Evolutionary conservation across 768 basidiomycete species (phyloP), one percentile per base, ranked within the genome.

Genomic region (Lanmaoa rubissima): DNA sequence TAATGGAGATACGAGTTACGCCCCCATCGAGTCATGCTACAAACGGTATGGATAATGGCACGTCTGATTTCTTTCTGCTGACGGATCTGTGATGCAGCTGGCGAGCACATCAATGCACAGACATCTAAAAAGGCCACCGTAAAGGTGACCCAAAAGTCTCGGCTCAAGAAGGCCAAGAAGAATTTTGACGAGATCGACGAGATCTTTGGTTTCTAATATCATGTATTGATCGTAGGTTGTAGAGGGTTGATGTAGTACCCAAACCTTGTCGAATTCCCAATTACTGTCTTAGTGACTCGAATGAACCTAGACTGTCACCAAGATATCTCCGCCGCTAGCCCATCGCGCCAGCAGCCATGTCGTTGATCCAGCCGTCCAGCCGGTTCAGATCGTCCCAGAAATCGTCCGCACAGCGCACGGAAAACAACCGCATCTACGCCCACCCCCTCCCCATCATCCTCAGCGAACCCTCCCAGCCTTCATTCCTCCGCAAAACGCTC

Each of bases 361-460:
- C 83, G n/a, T 72, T 77, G 58, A 77, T 81, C 41, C 74, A 75
- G 10, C 76, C 78, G 43, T 70, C 65, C 58, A 70, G 64, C 42
- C 76, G 74, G 10, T 58, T 76, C 40, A 78, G 68, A 70, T 74
- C 51, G 6, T 59, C 69, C 38, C 58, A 62, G 21, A 91, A 90
- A 73, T 76, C 75, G 5, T 79, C 80, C 17, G 79, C 77, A 39
- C 76, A 79, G 16, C 79, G 81, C 46, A 74, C 79, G 28, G 87
- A 91, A 65, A 87, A 83, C 63, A 85, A 89, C 67, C 74, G 76
- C 49, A 80, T 87, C 45, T 90, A 92, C 57, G 85, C 79, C 0
- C 73, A 87, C 55, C 86, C 88, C 0, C 80, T 93, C n/a, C 92
- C 91, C 0, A 62, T 80, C 43, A 69, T 87, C 48, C 77, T 84